These are phyloP conservation scores for Alternaria solani DNA, from an alignment of 2,329 filamentous ascomycete species.

Conservation along the genomic window DNA sequence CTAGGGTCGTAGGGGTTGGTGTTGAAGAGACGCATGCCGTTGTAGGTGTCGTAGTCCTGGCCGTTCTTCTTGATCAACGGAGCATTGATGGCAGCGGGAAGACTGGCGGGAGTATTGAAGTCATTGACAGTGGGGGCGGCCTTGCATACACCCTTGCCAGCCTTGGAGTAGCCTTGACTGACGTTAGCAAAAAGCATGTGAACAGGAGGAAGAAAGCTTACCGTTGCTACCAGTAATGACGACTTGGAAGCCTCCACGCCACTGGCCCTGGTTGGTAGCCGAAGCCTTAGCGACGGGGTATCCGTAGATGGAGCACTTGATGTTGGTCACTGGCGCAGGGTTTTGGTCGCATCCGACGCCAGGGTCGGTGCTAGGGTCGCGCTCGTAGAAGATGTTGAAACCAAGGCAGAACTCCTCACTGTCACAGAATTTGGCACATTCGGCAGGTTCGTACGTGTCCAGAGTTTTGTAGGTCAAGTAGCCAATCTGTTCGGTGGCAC, in stretches of 20 bases:
- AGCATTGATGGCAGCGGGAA: constrained; percentile 39
- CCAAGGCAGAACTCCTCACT: constrained; percentile 35
- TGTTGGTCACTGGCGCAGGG: constrained; percentile 33
- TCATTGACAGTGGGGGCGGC: constrained; percentile 9
- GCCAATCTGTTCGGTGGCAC: constrained; percentile 34
- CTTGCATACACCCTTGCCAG: constrained; percentile 6
- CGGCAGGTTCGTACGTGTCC: constrained; percentile 24
- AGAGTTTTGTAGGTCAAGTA: constrained; percentile 41
- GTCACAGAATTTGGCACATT: constrained; percentile 33
- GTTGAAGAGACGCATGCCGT: constrained; percentile 41
- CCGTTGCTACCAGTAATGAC: constrained; percentile 39
- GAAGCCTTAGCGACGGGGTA: constrained; percentile 29
- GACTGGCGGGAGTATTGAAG: constrained; percentile 29
- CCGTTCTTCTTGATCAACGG: constrained; percentile 21
- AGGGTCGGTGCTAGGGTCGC: constrained; percentile 31
- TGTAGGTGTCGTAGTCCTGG: constrained; percentile 34
- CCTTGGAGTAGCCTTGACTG: constrained; percentile 36
- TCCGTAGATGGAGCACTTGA: constrained; percentile 41
- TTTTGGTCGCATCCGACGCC: constrained; percentile 27
- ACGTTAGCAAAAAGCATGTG: background rate
- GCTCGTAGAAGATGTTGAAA: constrained; percentile 44
- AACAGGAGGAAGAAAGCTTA: background rate
- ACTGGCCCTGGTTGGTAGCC: constrained; percentile 37
- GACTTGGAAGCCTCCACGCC: constrained; percentile 35
- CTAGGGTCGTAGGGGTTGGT: constrained; percentile 37